Evolutionary conservation across 352 stramenopile genomes (phyloP).

Genomic region (Pythium aquatile): DNA sequence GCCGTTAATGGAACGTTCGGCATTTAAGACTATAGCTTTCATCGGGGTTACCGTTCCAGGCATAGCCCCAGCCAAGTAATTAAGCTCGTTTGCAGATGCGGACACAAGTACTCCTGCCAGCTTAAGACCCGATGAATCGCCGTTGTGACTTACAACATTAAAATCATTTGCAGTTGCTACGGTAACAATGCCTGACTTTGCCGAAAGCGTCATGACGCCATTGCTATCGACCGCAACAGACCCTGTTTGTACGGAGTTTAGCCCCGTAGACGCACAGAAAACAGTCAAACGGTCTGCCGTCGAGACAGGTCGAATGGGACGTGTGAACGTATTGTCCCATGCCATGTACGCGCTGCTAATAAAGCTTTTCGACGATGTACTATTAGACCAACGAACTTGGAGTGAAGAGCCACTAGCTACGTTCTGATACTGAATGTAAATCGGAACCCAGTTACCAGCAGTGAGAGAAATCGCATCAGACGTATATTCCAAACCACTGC

Average conservation of each 20-base stretch:
- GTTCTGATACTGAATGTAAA: slow-evolving; percentile 2
- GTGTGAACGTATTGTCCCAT: no score
- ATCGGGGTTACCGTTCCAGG: background rate
- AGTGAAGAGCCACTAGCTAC: background rate
- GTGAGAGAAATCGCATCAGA: background rate
- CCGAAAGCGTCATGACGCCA: background rate
- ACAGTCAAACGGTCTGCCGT: background rate
- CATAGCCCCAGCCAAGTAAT: slow-evolving; percentile 1
- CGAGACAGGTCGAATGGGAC: background rate
- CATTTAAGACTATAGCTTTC: background rate
- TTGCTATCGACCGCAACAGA: background rate
- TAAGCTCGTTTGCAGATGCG: slow-evolving; percentile 4
- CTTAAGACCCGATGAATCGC: background rate
- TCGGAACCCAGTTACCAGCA: background rate
- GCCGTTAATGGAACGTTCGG: background rate
- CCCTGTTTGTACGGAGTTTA: background rate
- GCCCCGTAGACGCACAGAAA: background rate
- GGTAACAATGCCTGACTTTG: background rate
- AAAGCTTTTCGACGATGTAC: background rate
- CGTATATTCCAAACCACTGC: background rate
- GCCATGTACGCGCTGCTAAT: background rate
- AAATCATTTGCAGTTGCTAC: background rate
- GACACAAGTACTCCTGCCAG: background rate
- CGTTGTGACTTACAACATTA: slow-evolving; percentile 3
- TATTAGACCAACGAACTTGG: background rate